These are phyloP conservation scores for Salmacisia buchloeana DNA, from an alignment of 1,284 basidiomycete genomes.

Conservation along the genomic window DNA sequence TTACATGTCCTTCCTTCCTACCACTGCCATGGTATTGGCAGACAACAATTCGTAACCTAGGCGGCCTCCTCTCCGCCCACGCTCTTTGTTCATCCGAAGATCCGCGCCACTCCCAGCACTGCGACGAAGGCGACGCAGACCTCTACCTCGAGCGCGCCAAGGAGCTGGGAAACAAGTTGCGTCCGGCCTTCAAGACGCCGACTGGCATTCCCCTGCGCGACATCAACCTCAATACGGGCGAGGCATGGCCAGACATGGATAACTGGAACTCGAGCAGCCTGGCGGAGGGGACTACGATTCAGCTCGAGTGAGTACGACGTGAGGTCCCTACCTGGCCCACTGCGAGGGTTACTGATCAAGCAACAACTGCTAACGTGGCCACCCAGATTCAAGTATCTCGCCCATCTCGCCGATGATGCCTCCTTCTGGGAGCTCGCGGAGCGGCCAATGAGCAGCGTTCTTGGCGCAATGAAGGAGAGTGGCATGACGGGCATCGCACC, in stretches of 20 bases:
- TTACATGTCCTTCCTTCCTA: background rate
- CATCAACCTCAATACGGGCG: constrained; percentile 66
- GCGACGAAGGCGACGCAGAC: constrained; percentile 23
- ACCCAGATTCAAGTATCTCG: constrained; percentile 85
- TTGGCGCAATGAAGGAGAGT: constrained; percentile 12
- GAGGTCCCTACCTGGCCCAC: constrained; percentile 44
- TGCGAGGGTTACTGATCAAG: background rate
- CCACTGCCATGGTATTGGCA: constrained; percentile 36
- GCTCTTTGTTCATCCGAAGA: constrained; percentile 38
- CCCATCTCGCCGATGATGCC: constrained; percentile 68
- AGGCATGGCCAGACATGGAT: constrained; percentile 64
- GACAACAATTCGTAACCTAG: constrained; percentile 75
- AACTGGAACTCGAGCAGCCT: constrained; percentile 68
- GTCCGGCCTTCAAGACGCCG: constrained; percentile 67
- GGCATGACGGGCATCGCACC: constrained; percentile 70
- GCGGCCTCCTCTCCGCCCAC: constrained; percentile 71
- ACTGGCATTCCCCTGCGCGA: constrained; percentile 74
- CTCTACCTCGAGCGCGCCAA: constrained; percentile 52
- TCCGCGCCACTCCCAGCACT: constrained; percentile 20
- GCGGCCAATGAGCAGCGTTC: constrained; percentile 42
- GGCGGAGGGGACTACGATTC: constrained; percentile 55
- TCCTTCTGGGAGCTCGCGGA: constrained; percentile 78
- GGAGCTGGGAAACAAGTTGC: constrained; percentile 74
- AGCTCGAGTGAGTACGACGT: constrained; percentile 33
- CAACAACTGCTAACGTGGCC: background rate